Base-by-base conservation (phyloP, 768 basidiomycete genomes). In the Peribolospora baueri region DNA sequence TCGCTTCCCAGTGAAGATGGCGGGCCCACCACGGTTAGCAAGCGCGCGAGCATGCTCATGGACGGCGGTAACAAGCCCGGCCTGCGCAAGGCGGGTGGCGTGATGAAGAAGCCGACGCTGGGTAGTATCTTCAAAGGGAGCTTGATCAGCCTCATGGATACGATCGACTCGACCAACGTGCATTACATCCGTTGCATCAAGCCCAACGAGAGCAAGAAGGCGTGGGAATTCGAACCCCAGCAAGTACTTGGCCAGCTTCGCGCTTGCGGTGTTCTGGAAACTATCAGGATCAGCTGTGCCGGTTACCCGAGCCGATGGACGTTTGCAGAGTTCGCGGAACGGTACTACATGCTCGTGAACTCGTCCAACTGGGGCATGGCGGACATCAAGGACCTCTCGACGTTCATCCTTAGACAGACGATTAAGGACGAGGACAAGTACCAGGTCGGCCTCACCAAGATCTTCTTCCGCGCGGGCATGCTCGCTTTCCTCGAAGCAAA, bases 181-280 rank as follows among this genome's bases (percentile, higher is more conserved):
- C 93, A 98, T 65, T 98, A 98, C 65, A 98, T 98, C 64, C 79
- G 93, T 50, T 98, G 93, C 68, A 97, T 98, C 72, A 98, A 98
- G 68, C 93, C 93, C 3, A 98, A 98, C 66, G 93, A 98, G 64
- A 75, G 76, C 59, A 98, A 98, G 71, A 78, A 75, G 53, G 87
- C 93, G 43, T 98, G 93, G 93, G 86, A 88, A 65, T 90, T 95
- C 64, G 78, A 82, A 39, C 85, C 90, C 41, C 85, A 90, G 62
- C 88, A 97, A 66, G 93, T 98, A 11, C 70, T 98, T 48, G 79
- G 85, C 14, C 93, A 98, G 66, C 71, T 98, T 39, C 77, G 93
- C 50, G 93, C 93, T 55, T 98, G 93, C 68, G 93, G 93, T 79
- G 93, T 98, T 54, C 74, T 98, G 46, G 93, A 98, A 68, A 98